Evolutionary conservation across 2,329 filamentous ascomycete species (phyloP), one percentile per base, ranked within the genome.

Genomic region (Colletotrichum gigasporum): DNA sequence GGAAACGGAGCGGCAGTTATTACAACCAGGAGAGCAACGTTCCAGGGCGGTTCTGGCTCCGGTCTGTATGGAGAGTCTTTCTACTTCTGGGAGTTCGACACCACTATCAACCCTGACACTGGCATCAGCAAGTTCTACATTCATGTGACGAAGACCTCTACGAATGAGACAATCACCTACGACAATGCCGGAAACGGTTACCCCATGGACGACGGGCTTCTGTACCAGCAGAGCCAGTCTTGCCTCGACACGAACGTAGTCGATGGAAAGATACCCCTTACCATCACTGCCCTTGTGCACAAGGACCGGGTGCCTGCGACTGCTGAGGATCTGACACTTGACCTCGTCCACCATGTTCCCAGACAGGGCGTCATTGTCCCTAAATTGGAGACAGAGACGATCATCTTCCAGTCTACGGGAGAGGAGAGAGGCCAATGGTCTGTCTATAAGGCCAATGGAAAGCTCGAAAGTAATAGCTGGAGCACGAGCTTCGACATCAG

Each of bases 61-160:
- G 70, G 71, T 2, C 45, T 71, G 6, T 66, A 59, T 44, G 12
- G 53, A 8, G 70, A 68, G 16, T 11, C 5, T 3, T 72, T 72
- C 44, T 9, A 51, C 32, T 71, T 54, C 51, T 71, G 65, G 54
- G 68, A 69, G 47, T 72, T 71, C 35, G 52, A 54, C 35, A 62
- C 67, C 5, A 42, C 47, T 6, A 39, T 73, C 26, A 56, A 68
- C 52, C 56, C 65, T 28, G 59, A 51, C 16, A 54, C 45, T 3
- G 71, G 71, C 3, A 72, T 72, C 63, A 69, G 71, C 65, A 68
- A 67, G 12, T 70, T 72, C 32, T 30, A 63, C 28, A 65, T 72
- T 10, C 54, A 67, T 48, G 39, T 71, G 22, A 67, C 53, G 3
- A 67, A 58, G 16, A 12, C 57, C 4, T 72, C 71, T 1, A 69